phyloP scores from a whole-genome alignment of 768 basidiomycete genomes.

The Cystobasidiopsis lactophilus region DNA sequence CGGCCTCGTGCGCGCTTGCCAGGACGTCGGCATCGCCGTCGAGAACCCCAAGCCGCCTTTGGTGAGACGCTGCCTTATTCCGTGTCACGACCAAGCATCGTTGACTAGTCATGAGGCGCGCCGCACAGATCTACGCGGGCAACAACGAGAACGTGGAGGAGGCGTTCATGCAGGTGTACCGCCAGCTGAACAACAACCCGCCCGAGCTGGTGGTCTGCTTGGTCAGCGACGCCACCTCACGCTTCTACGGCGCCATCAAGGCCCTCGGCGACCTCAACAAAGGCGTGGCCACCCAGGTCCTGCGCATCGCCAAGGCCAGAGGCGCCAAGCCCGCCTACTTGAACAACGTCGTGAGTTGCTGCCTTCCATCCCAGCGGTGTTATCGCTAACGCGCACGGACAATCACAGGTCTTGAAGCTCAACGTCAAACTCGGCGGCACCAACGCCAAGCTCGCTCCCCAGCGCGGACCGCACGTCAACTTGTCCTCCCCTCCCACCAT shows the following conservation, averaged over 20 bases:
- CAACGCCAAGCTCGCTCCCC: not conserved
- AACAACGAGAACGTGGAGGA: not conserved
- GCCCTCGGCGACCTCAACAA: not conserved
- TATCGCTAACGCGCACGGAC: too few relatives aligned
- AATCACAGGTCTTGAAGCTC: not conserved
- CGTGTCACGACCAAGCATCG: not conserved
- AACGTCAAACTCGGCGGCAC: conserved; percentile 2
- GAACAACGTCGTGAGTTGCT: not conserved
- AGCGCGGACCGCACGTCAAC: not conserved
- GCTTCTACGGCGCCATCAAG: conserved; percentile 1
- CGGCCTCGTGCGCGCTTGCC: conserved; percentile 3
- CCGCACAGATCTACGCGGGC: conserved; percentile 2
- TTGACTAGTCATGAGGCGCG: not conserved
- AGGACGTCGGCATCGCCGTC: conserved; percentile 1
- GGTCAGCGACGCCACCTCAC: not conserved
- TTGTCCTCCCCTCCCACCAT: not conserved
- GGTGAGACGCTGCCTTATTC: too few relatives aligned
- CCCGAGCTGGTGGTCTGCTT: not conserved
- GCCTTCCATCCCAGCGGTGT: not conserved
- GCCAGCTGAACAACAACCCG: not conserved
- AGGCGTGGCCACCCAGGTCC: not conserved
- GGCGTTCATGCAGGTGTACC: not conserved
- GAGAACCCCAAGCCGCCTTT: not conserved
- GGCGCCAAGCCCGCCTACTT: not conserved
- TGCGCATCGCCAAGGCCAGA: not conserved